Percentiles rank a stretch among this genome's conserved stretches.
phyloP scores from a whole-genome alignment of 1,284 basidiomycete genomes.

The Butyriboletus appendiculatus region DNA sequence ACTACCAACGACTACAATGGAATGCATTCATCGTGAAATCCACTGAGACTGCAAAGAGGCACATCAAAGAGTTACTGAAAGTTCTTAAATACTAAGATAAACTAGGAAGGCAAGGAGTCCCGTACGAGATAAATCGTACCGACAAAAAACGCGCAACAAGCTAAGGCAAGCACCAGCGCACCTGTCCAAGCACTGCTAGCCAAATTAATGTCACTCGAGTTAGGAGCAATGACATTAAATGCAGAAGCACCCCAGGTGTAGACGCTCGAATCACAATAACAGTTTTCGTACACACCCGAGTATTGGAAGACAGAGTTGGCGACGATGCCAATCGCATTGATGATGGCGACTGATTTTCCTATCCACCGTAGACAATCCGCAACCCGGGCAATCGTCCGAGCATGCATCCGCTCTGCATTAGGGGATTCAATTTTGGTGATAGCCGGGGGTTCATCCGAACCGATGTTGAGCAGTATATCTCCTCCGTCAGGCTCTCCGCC shows the following conservation, averaged over 20 bases:
- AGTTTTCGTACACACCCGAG: conserved; percentile 21
- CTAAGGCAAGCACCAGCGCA: conserved; percentile 12
- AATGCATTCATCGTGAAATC: too few species aligned
- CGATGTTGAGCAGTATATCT: neutral
- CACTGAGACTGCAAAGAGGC: too few species aligned
- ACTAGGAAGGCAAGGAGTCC: conserved; percentile 17
- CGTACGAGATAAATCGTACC: conserved; percentile 22
- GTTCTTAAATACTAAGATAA: neutral
- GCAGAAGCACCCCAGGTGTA: conserved; percentile 6
- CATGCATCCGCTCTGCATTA: too few species aligned
- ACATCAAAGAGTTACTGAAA: too few species aligned
- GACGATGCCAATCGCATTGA: conserved; percentile 25
- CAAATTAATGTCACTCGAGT: conserved; percentile 1
- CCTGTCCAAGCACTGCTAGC: conserved; percentile 20
- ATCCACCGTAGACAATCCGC: conserved; percentile 25
- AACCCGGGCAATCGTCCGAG: neutral
- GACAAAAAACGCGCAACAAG: conserved; percentile 18
- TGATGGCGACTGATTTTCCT: conserved; percentile 26
- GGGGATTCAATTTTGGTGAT: neutral
- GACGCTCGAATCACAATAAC: conserved; percentile 27
- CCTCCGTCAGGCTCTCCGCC: neutral
- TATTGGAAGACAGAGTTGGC: conserved; percentile 24
- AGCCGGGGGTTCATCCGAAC: neutral
- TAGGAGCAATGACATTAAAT: conserved; percentile 12
- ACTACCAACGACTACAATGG: too few species aligned